These are phyloP conservation scores for Stropharia rugosoannulata DNA, from an alignment of 768 basidiomycete genomes.

Conservation along the genomic window DNA sequence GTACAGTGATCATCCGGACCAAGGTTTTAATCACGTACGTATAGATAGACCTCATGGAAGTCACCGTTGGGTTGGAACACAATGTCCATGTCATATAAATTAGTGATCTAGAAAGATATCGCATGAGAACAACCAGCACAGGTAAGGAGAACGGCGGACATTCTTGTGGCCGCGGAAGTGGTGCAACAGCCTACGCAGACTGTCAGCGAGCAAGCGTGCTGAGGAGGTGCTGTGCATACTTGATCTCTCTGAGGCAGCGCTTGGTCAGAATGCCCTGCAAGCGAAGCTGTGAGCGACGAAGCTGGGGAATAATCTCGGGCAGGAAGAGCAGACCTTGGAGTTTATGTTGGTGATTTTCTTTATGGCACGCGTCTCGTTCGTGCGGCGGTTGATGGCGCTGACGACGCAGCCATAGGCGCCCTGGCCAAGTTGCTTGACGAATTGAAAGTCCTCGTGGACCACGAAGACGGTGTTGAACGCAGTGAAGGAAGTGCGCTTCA, in stretches of 20 bases:
- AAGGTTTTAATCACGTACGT: slow-evolving; percentile 39
- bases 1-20: background rate
- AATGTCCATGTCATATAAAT: slow-evolving; percentile 97
- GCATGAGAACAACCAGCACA: slow-evolving; percentile 11
- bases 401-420: slow-evolving; percentile 95
- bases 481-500: slow-evolving; percentile 1
- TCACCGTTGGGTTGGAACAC: slow-evolving; percentile 89
- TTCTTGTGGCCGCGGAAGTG: slow-evolving; percentile 99
- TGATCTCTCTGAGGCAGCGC: slow-evolving; percentile 93
- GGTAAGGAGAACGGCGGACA: slow-evolving; percentile 42
- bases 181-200: slow-evolving; percentile 70
- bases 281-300: slow-evolving; percentile 1
- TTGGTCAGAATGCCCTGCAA: slow-evolving; percentile 90
- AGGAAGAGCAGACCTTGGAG: slow-evolving; percentile 56
- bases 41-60: slow-evolving; percentile 97
- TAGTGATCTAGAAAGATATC: slow-evolving; percentile 69
- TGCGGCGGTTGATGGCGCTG: slow-evolving; percentile 75
- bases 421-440: slow-evolving; percentile 12
- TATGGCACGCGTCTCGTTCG: slow-evolving; percentile 89
- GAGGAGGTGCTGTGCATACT: slow-evolving; percentile 40
- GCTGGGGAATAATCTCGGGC: background rate
- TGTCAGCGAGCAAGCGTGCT: background rate
- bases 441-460: slow-evolving; percentile 3
- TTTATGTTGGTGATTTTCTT: slow-evolving; percentile 97
- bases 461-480: slow-evolving; percentile 3